Evolutionary conservation across 306 rosid genomes (phyloP), one percentile per base, ranked within the genome.

Genomic region (Gastrolobium villosum): DNA sequence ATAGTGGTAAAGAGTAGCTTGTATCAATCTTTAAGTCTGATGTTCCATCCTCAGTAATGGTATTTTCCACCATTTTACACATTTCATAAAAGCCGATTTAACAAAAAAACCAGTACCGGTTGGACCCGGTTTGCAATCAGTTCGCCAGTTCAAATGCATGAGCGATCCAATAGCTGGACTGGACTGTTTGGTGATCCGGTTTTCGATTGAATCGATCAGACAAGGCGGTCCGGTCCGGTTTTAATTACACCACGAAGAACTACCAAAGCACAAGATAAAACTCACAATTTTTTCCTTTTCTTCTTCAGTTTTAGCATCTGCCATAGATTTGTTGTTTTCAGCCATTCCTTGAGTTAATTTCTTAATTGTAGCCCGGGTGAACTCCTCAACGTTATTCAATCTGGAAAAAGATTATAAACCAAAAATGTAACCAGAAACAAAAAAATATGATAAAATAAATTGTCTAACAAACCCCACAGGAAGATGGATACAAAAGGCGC

Each of bases 271-370:
- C 31, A 57, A 32, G 57, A 83, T 35, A 49, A 60, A 53, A 91
- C 98, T 88, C 83, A 93, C 98, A 85, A 96, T 87, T 72, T 46
- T 85, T 71, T 88, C 87, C 87, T 93, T 96, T 31, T 91, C 99
- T 84, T 96, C 98, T 8, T 93, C 92, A 56, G 99, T 87, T 86
- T 93, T 96, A 77, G 99, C 99, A 74, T 89, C 86, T 37, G 98
- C 92, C 97, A 96, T 87, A 14, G 98, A 88, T 87, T 93, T 93
- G 84, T 87, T 95, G 84, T 89, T 91, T 82, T 90, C 96, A 59
- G 91, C 96, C 98, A 93, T 91, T 84, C 98, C 99, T 77, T 96
- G 99, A 65, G 98, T 96, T 84, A 96, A 86, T 77, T 96, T 96
- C 93, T 88, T 96, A 84, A 91, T 88, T 37, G 99, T 93, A 40